These are phyloP conservation scores for Sarocladiaceae sp. DNA, from an alignment of 2,329 filamentous ascomycete genomes.

Conservation along the genomic window DNA sequence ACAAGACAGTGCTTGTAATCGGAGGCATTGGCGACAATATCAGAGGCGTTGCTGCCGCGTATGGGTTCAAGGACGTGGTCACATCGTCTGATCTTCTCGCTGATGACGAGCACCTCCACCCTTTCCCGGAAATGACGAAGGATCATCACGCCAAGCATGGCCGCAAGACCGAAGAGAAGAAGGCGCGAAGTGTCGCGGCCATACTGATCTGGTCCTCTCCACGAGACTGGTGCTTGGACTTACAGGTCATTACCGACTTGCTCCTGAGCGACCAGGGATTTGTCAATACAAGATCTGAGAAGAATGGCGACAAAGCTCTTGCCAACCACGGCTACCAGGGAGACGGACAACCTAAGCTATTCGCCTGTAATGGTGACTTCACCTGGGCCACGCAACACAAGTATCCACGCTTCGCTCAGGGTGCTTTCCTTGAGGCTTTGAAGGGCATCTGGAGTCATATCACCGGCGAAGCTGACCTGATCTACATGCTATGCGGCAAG, in stretches of 20 bases:
- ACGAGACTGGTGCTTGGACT: conserved; percentile 30
- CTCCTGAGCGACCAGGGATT: conserved; percentile 44
- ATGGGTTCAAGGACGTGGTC: conserved; percentile 32
- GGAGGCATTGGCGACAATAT: conserved; percentile 40
- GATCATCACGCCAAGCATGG: conserved; percentile 30
- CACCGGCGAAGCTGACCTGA: conserved; percentile 34
- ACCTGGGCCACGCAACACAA: conserved; percentile 65
- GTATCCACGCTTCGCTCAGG: conserved; percentile 65
- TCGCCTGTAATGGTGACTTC: conserved; percentile 68
- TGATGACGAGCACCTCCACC: conserved; percentile 20
- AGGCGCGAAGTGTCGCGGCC: conserved; percentile 32
- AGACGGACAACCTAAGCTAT: conserved; percentile 61
- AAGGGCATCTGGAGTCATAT: conserved; percentile 57
- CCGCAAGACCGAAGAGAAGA: conserved; percentile 29
- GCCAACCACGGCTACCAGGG: conserved; percentile 35
- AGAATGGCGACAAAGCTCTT: conserved; percentile 44
- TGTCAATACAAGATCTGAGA: conserved; percentile 56
- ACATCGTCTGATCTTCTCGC: conserved; percentile 29
- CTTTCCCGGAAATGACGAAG: conserved; percentile 30
- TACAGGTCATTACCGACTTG: conserved; percentile 26
- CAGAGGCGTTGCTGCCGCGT: conserved; percentile 22
- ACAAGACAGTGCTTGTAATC: conserved; percentile 48
- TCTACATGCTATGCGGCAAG: conserved; percentile 61
- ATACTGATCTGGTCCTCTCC: conserved; percentile 30
- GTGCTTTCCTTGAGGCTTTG: conserved; percentile 62